phyloP scores from a whole-genome alignment of 2,329 filamentous ascomycete species.

The Paraphaeosphaeria minitans region DNA sequence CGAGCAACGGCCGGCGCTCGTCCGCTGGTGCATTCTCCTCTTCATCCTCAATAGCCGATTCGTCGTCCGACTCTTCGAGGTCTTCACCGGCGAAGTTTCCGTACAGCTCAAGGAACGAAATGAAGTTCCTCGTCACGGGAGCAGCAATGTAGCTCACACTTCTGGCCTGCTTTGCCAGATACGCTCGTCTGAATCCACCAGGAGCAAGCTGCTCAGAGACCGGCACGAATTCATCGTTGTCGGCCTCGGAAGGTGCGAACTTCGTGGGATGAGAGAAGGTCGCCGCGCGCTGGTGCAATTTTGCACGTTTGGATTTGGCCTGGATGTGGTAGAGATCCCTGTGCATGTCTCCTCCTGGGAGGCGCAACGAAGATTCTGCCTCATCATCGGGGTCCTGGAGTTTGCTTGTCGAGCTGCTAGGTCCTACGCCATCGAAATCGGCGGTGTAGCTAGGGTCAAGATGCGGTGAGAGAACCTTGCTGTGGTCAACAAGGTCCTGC shows the following conservation, averaged over 20 bases:
- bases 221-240: conserved; percentile 44
- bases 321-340: conserved; percentile 78
- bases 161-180: conserved; percentile 51
- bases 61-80: conserved; percentile 62
- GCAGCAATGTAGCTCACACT: conserved; percentile 52
- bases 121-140: conserved; percentile 71
- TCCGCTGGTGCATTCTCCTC: conserved; percentile 57
- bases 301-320: conserved; percentile 56
- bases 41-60: conserved; percentile 58
- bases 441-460: conserved; percentile 52
- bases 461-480: conserved; percentile 49
- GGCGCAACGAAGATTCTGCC: conserved; percentile 68
- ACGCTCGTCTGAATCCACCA: conserved; percentile 61
- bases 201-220: conserved; percentile 55
- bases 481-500: conserved; percentile 33
- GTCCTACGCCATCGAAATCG: conserved; percentile 46
- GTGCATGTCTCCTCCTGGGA: conserved; percentile 80
- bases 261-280: conserved; percentile 66
- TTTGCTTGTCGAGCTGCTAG: conserved; percentile 30
- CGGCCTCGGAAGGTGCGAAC: conserved; percentile 31
- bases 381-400: conserved; percentile 29
- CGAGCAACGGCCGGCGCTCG: conserved; percentile 67
- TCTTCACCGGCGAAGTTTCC: conserved; percentile 79
- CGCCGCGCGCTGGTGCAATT: conserved; percentile 61
- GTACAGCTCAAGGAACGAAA: conserved; percentile 77